Base-by-base conservation (phyloP, 768 basidiomycete species). In the Suillus subluteus region DNA sequence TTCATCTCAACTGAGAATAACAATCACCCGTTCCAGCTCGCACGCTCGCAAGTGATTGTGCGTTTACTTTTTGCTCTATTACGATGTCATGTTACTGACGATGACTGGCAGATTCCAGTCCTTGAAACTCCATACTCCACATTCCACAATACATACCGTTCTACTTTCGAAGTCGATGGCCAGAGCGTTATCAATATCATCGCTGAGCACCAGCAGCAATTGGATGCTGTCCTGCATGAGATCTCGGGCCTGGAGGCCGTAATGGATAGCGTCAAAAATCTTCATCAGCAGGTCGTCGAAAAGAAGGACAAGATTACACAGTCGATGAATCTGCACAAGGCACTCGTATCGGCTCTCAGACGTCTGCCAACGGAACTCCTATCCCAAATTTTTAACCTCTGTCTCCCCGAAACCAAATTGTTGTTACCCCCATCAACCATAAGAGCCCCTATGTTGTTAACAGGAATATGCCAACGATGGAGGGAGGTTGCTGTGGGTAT, bases 311-410 rank as follows among this genome's bases (percentile, higher is more conserved):
- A 72, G 61, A 64, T 75, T 18, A 35, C 48, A 1, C 21, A 44
- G n/a, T 75, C 73, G 16, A 70, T 76, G 64, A 58, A 70, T 5
- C 63, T 44, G 3, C 75, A 78, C 58, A 67, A 52, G 9, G 71
- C 73, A 6, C 69, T 79, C 1, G 44, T 74, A 40, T 74, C 73
- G 18, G 67, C 69, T 46, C 82, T 86, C 66, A 72, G 77, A 58
- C 69, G 71, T 18, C 73, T 87, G 11, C 85, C 85, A 9, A 59
- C 80, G 1, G 86, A 87, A 71, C 69, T 87, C 7, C 78, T 80
- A 37, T 78, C 80, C 40, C 82, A 85, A 71, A 82, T 87, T 40
- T 86, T 86, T 69, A 69, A 70, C 12, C 75, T 77, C 26, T 82
- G 80, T 68, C 69, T 81, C 30, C 70, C 75, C 9, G 26, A 56